Base-by-base conservation (phyloP, 345 rosid genomes). In the Populus tremula region DNA sequence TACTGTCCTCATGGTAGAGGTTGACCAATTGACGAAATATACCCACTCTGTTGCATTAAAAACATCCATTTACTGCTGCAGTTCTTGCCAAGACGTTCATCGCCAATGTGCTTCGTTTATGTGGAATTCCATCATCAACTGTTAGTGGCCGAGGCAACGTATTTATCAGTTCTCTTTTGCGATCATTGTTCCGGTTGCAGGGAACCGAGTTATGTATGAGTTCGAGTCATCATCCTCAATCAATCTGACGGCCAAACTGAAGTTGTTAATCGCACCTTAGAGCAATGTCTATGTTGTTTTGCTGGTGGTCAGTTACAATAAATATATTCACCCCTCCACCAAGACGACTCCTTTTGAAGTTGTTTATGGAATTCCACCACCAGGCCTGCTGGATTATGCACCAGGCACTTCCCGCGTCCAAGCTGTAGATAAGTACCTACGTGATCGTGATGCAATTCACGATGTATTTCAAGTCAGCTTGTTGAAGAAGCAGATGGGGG, bases 61-160 rank as follows among this genome's bases (percentile, higher is more conserved):
- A 33, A 1, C 77, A 72, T 4, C 77, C 43, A 0, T 72, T 21
- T 18, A 35, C 47, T 2, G 39, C 72, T 1, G 11, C 8, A 1
- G 0, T 0, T 0, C 4, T 66, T 0, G 77, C 45, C 5, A 3
- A 50, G 5, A 1, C 49, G 0, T 63, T 72, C 1, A 1, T 72
- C 0, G 38, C 39, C 0, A 27, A 53, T 1, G 6, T 50, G 1
- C 1, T 72, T 5, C 1, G 27, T 0, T 13, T 45, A 0, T 10
- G 53, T 72, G 68, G 72, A 0, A 4, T 53, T 1, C 67, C 77
- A 0, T 0, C 10, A 0, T 39, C 71, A 0, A 78, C 45, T 16
- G 7, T 78, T 0, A 59, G 14, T 2, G 71, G 66, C 0, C 18
- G 67, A 1, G 54, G 35, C 35, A 70, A 14, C 2, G 2, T 6